These are phyloP conservation scores for Coemansia aciculifera DNA, from an alignment of 192 early-diverging fungal species.

Conservation along the genomic window DNA sequence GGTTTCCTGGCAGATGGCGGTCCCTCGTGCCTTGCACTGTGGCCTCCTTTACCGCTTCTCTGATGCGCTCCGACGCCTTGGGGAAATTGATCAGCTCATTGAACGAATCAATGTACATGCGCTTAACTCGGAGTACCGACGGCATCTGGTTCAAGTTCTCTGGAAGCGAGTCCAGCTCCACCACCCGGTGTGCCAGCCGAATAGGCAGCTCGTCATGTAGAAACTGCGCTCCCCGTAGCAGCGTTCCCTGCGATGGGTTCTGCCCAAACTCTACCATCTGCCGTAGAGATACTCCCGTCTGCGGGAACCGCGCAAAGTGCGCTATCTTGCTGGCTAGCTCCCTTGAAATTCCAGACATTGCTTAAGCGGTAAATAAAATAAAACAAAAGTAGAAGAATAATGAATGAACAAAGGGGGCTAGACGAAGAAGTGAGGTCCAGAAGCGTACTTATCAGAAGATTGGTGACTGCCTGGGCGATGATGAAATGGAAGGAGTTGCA, in stretches of 20 bases:
- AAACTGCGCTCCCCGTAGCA: constrained; percentile 77
- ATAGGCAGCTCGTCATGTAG: constrained; percentile 91
- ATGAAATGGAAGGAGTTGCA: not conserved
- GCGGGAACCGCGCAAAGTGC: constrained; percentile 80
- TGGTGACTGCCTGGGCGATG: constrained; percentile 1
- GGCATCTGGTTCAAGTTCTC: constrained; percentile 86
- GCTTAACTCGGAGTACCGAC: constrained; percentile 84
- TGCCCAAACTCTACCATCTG: constrained; percentile 98
- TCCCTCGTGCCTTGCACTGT: constrained; percentile 22
- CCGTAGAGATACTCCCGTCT: constrained; percentile 88
- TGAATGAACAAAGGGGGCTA: not conserved
- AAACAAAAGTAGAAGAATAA: not conserved
- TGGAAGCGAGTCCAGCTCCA: constrained; percentile 90
- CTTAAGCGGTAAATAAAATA: not conserved
- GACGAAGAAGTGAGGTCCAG: not conserved
- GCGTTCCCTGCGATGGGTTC: constrained; percentile 70
- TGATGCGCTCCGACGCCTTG: constrained; percentile 39
- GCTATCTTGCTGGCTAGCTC: constrained; percentile 71
- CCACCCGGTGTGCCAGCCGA: constrained; percentile 88
- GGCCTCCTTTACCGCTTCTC: constrained; percentile 36
- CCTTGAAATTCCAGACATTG: constrained; percentile 52
- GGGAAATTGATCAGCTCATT: constrained; percentile 57
- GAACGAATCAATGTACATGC: constrained; percentile 95
- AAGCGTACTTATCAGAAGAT: not conserved
- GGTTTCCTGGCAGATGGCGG: constrained; percentile 37